A percentile compares a stretch with the other conserved stretches of the same genome.
Conservation (phyloP, 495 filamentous ascomycete species). For the Usnea hakonensis region DNA sequence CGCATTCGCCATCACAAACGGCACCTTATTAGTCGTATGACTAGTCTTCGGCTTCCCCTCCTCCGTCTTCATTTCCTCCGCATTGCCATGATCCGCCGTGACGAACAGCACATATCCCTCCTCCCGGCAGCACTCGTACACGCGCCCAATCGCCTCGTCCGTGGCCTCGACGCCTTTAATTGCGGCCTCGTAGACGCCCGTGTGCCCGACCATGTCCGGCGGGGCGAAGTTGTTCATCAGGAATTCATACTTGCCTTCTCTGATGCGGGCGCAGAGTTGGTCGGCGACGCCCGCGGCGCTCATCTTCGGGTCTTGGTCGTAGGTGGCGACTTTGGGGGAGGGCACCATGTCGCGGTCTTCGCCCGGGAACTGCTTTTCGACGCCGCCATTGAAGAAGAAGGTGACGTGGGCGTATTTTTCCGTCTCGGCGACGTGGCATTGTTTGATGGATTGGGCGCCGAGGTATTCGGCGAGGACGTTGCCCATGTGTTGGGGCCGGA, state of each 20-base stretch:
- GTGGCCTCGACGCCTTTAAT: conserved; percentile 77
- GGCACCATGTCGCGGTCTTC: conserved; percentile 76
- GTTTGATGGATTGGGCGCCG: conserved; percentile 56
- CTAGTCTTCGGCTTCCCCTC: conserved; percentile 95
- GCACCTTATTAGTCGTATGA: conserved; percentile 95
- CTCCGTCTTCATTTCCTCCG: conserved; percentile 97
- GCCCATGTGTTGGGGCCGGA: conserved; percentile 89
- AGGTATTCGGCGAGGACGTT: conserved; percentile 96
- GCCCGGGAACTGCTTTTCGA: conserved; percentile 90
- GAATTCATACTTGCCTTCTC: conserved; percentile 76
- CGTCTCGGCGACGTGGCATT: conserved; percentile 95
- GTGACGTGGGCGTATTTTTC: conserved; percentile 99
- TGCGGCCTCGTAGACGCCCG: conserved; percentile 94
- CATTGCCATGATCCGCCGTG: conserved; percentile 94
- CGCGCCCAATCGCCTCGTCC: conserved; percentile 84
- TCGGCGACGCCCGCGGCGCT: conserved; percentile 79
- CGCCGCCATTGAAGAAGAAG: conserved; percentile 99
- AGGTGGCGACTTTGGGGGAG: conserved; percentile 79
- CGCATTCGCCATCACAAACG: conserved; percentile 96
- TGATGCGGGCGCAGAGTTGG: conserved; percentile 76
- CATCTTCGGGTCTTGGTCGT: conserved; percentile 96
- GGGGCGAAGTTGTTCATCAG: conserved; percentile 99
- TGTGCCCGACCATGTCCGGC: conserved; percentile 99
- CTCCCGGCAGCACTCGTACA: conserved; percentile 89
- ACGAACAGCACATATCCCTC: conserved; percentile 86